These are phyloP conservation scores for Beauveria medogensis DNA, from an alignment of 2,329 filamentous ascomycete genomes.

Conservation along the genomic window DNA sequence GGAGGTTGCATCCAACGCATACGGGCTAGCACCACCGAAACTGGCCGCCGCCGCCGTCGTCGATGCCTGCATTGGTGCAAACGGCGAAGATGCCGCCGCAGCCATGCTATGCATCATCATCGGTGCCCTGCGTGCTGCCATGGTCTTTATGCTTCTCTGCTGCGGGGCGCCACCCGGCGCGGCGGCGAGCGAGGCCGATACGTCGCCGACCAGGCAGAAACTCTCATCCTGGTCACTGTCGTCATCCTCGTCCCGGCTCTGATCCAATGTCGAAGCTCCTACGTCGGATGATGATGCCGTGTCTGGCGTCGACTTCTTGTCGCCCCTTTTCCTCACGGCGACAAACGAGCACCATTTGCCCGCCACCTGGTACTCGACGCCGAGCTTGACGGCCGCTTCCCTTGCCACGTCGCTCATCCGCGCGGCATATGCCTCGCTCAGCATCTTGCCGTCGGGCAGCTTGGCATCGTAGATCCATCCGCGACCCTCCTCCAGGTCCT, in stretches of 20 bases:
- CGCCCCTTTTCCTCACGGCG: constrained; percentile 35
- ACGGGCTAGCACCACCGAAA: background rate
- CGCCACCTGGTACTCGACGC: constrained; percentile 57
- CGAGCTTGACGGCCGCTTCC: constrained; percentile 57
- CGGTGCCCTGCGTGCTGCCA: background rate
- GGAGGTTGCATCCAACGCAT: background rate
- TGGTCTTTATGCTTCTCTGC: background rate
- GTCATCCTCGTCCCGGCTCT: background rate
- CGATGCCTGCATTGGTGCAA: background rate
- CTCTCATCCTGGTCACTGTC: background rate
- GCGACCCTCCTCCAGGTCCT: constrained; percentile 61
- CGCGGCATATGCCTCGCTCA: constrained; percentile 39
- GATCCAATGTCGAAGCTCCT: background rate
- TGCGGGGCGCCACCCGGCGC: background rate
- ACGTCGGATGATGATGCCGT: background rate
- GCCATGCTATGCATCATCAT: too few species aligned
- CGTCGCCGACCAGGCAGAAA: background rate
- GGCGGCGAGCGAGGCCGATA: background rate
- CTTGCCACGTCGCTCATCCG: constrained; percentile 54
- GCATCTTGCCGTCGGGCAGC: constrained; percentile 30
- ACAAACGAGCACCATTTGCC: constrained; percentile 69
- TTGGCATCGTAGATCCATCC: constrained; percentile 55
- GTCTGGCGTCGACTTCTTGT: background rate
- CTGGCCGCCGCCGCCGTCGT: background rate
- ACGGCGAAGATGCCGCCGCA: background rate